Evolutionary conservation across 1,284 basidiomycete species (phyloP).

Genomic region (Microbotryum saponariae): DNA sequence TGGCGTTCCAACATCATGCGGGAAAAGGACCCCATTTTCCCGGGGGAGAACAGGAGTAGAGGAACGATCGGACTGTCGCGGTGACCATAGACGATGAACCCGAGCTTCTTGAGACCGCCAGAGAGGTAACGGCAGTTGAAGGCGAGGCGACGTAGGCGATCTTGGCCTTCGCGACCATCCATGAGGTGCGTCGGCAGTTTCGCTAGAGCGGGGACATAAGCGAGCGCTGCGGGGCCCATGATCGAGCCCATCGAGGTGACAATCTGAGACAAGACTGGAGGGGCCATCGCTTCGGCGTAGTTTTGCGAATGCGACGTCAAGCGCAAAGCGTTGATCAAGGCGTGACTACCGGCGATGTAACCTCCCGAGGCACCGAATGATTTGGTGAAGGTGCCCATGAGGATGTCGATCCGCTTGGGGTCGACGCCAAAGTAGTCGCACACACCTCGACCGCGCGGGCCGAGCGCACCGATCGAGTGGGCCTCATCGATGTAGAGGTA

Average conservation of each 20-base stretch:
- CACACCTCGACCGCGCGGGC: conserved; percentile 87
- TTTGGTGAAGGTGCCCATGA: conserved; percentile 99
- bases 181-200: conserved; percentile 59
- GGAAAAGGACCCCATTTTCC: conserved; percentile 73
- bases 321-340: conserved; percentile 72
- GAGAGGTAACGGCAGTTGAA: conserved; percentile 94
- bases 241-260: conserved; percentile 90
- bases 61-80: conserved; percentile 90
- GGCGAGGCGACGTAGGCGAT: conserved; percentile 75
- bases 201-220: conserved; percentile 56
- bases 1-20: conserved; percentile 74
- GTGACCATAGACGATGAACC: conserved; percentile 94
- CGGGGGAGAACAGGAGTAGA: conserved; percentile 84
- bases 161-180: conserved; percentile 73
- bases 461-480: conserved; percentile 92
- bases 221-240: conserved; percentile 57
- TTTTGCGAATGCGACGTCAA: conserved; percentile 72
- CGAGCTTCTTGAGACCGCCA: conserved; percentile 77
- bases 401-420: conserved; percentile 74
- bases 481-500: conserved; percentile 95
- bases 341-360: conserved; percentile 80
- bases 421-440: conserved; percentile 89
- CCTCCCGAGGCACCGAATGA: conserved; percentile 97
- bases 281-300: conserved; percentile 86
- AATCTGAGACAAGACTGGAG: conserved; percentile 84